Percentiles rank a stretch among this genome's conserved stretches.
Conservation (phyloP, 2,329 filamentous ascomycete genomes). For the Cryphonectria naterciae region DNA sequence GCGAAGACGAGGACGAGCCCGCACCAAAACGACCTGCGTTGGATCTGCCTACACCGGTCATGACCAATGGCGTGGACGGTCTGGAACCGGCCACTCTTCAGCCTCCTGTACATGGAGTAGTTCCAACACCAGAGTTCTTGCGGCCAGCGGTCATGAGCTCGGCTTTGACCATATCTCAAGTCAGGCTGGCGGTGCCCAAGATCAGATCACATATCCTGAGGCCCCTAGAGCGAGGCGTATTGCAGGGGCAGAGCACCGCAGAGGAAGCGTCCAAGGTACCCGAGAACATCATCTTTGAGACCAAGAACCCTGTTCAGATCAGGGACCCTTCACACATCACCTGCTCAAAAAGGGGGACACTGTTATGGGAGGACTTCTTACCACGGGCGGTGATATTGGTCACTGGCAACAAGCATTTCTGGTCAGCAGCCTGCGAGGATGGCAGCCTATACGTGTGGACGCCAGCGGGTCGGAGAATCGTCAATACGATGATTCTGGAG, state of each 20-base stretch:
- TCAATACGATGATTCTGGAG: conserved; percentile 86
- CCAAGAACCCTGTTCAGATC: conserved; percentile 76
- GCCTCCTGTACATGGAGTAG: conserved; percentile 61
- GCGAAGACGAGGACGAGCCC: conserved; percentile 72
- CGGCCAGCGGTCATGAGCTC: conserved; percentile 87
- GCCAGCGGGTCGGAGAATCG: conserved; percentile 81
- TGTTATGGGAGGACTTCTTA: conserved; percentile 93
- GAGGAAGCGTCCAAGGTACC: conserved; percentile 67
- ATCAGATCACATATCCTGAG: conserved; percentile 81
- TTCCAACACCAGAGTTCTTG: conserved; percentile 79
- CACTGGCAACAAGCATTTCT: conserved; percentile 88
- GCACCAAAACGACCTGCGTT: conserved; percentile 53
- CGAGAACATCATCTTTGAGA: conserved; percentile 82
- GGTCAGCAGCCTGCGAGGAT: conserved; percentile 92
- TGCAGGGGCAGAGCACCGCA: conserved; percentile 55
- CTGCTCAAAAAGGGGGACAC: conserved; percentile 76
- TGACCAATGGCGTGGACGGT: conserved; percentile 77
- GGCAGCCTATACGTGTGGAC: conserved; percentile 91
- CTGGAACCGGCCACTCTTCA: conserved; percentile 74
- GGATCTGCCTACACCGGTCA: conserved; percentile 72
- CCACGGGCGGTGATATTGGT: conserved; percentile 86
- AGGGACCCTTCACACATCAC: conserved; percentile 85
- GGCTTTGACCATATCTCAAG: conserved; percentile 77
- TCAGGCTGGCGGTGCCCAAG: conserved; percentile 85
- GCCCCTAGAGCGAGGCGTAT: conserved; percentile 71